These are phyloP conservation scores for Xanthoconium purpureum DNA, from an alignment of 768 basidiomycete species.

Conservation along the genomic window DNA sequence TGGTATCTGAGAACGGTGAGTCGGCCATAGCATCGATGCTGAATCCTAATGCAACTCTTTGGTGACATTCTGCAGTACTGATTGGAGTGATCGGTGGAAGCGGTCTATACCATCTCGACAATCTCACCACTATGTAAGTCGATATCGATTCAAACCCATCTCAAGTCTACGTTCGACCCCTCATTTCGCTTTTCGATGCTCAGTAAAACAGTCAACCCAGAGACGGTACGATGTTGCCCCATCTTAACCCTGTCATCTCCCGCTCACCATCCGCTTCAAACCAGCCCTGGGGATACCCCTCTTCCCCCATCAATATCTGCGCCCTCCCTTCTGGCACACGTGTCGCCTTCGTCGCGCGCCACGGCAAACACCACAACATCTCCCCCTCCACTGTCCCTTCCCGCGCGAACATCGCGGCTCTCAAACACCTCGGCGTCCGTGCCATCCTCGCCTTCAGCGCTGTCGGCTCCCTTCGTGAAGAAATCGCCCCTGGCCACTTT, in stretches of 20 bases:
- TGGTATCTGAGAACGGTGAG: constrained; percentile 20
- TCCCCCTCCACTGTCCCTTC: constrained; percentile 77
- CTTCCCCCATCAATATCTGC: constrained; percentile 89
- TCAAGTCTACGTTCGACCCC: not conserved
- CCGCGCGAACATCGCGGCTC: constrained; percentile 92
- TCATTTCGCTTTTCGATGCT: not conserved
- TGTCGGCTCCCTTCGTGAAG: constrained; percentile 91
- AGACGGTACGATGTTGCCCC: constrained; percentile 56
- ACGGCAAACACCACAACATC: constrained; percentile 76
- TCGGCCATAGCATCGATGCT: not conserved
- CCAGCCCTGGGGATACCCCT: constrained; percentile 92
- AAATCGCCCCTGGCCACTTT: constrained; percentile 88
- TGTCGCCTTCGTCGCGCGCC: constrained; percentile 90
- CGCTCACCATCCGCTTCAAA: not conserved
- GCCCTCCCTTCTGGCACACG: constrained; percentile 73
- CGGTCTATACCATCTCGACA: constrained; percentile 90
- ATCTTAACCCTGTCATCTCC: not conserved
- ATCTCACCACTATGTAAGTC: constrained; percentile 81
- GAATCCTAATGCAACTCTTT: not conserved
- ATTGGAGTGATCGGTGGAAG: constrained; percentile 91
- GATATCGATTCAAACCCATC: not conserved
- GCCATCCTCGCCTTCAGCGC: constrained; percentile 93
- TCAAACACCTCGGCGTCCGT: constrained; percentile 88
- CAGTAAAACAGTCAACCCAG: constrained; percentile 73
- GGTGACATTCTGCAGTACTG: constrained; percentile 49